Evolutionary conservation across 73 alveolate genomes (phyloP), one percentile per base, ranked within the genome.

Genomic region (Paramecium tetraurelia): DNA sequence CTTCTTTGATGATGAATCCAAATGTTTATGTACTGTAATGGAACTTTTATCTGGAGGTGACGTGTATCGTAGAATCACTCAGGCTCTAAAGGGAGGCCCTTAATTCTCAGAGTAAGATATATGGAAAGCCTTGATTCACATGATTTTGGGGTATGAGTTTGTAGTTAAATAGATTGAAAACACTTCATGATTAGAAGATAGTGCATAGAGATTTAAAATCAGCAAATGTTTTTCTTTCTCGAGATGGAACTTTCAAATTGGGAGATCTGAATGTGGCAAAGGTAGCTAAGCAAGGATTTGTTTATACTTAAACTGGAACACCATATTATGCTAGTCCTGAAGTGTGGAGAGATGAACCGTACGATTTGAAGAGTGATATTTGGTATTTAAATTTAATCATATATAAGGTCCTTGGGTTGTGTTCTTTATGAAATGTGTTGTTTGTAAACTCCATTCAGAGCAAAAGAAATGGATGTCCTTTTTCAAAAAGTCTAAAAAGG

Each of bases 11-110:
- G 96, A 93, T 36, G 40, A 63, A 21, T 75, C 93, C 5, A 85
- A 92, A 27, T 92, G 97, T 72, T 93, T 98, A 33, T 98, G 99
- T 88, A 96, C 96, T 21, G 96, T 98, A 59, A 98, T 98, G 99
- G 99, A 98, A 89, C 96, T 93, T 58, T 98, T 98, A 71, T 97
- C 97, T 71, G 96, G 96, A 40, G 99, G 99, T 1, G 99, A 98
- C 85, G 97, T 98, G 77, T 92, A 92, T 57, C 94, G 93, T 76
- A 94, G 96, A 94, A 97, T 98, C 53, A 93, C 90, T 21, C 92
- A 92, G 46, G 94, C 96, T 11, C 4, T 72, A 85, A 97, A 98
- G 93, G 93, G 94, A 63, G 98, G 97, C 1, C 86, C 96, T 14
- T 68, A 85, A 22, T 94, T 98, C 40, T 94, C 93, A 48, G 99